Evolutionary conservation across 495 filamentous ascomycete genomes (phyloP).

Genomic region (Jackrogersella minutella): DNA sequence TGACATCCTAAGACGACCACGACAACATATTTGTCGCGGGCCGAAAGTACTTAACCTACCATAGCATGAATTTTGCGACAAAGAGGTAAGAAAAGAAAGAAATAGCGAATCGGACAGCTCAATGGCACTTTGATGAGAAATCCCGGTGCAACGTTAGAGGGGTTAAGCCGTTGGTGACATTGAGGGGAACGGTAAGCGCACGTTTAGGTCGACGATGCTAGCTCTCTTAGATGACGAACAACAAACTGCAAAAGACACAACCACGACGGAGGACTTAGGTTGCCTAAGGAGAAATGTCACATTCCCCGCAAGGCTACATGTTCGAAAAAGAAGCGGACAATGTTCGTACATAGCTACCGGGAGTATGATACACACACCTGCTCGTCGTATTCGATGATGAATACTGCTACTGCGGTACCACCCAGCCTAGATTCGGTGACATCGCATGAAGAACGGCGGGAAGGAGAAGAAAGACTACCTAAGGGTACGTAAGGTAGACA

Average conservation of each 20-base stretch:
- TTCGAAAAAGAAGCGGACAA: constrained; percentile 12
- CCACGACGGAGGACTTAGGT: constrained; percentile 11
- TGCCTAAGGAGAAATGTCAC: constrained; percentile 6
- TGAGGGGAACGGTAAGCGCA: constrained; percentile 21
- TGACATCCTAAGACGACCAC: constrained; percentile 21
- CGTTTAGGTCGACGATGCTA: constrained; percentile 19
- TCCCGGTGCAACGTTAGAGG: constrained; percentile 40
- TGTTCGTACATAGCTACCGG: constrained; percentile 9
- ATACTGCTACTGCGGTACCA: constrained; percentile 26
- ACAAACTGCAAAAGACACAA: constrained; percentile 7
- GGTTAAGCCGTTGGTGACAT: constrained; percentile 36
- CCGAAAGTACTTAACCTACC: constrained; percentile 41
- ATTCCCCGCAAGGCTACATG: constrained; percentile 33
- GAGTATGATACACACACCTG: constrained; percentile 10
- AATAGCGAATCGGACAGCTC: constrained; percentile 37
- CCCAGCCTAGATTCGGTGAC: constrained; percentile 36
- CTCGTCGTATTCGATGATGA: constrained; percentile 30
- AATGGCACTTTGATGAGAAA: constrained; percentile 35
- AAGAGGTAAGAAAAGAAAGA: constrained; percentile 29
- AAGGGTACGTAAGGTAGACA: constrained; percentile 1
- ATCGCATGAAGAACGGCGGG: constrained; percentile 33
- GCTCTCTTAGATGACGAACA: constrained; percentile 17
- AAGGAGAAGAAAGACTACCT: neutral
- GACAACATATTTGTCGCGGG: constrained; percentile 27
- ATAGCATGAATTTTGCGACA: constrained; percentile 15